These are phyloP conservation scores for Populus hybrid DNA, from an alignment of 441 rosid species.

Conservation along the genomic window DNA sequence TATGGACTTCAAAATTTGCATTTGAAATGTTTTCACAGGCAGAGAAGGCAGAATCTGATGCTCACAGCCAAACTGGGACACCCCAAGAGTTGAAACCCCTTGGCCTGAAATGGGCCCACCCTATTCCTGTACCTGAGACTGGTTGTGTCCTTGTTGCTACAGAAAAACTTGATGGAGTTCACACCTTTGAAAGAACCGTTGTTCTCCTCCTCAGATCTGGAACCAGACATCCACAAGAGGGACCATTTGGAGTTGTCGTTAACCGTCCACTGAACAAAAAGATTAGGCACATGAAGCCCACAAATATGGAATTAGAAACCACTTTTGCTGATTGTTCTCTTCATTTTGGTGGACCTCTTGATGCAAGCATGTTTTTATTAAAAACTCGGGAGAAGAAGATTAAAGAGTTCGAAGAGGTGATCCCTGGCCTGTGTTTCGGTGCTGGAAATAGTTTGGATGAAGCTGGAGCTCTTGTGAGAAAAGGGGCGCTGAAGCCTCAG, in stretches of 20 bases:
- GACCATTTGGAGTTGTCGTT: conserved; percentile 85
- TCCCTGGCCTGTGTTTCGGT: conserved; percentile 82
- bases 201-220: conserved; percentile 89
- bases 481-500: conserved; percentile 68
- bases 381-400: conserved; percentile 54
- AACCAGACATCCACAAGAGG: conserved; percentile 76
- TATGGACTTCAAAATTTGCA: neutral
- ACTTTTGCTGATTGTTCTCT: conserved; percentile 79
- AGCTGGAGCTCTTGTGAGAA: conserved; percentile 76
- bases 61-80: conserved; percentile 36
- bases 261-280: conserved; percentile 83
- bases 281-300: conserved; percentile 73
- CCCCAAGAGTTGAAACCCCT: conserved; percentile 49
- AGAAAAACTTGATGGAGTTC: conserved; percentile 82
- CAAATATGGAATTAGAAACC: conserved; percentile 67
- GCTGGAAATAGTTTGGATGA: conserved; percentile 72
- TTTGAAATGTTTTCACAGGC: conserved; percentile 39
- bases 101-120: conserved; percentile 86
- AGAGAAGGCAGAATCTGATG: conserved; percentile 49
- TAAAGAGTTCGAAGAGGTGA: conserved; percentile 75
- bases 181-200: conserved; percentile 76
- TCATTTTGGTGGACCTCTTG: conserved; percentile 92
- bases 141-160: conserved; percentile 97
- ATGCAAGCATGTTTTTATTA: conserved; percentile 76
- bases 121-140: conserved; percentile 79